phyloP scores from a whole-genome alignment of 2,329 filamentous ascomycete species.

The Colletotrichum magnum region DNA sequence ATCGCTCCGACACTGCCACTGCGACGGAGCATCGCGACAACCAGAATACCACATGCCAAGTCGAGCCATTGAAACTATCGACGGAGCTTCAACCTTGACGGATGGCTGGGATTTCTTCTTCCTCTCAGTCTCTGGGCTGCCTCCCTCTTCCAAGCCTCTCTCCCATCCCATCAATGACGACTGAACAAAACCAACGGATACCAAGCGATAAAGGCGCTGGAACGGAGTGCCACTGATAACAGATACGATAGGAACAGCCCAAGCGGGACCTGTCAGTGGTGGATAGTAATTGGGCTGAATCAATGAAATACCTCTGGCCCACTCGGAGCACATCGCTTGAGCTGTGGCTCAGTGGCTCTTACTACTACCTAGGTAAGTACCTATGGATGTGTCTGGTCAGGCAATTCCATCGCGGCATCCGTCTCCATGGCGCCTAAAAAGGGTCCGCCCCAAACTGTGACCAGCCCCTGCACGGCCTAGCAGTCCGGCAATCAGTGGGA shows the following conservation, averaged over 20 bases:
- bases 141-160: background rate
- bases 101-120: constrained; percentile 17
- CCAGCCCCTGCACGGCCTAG: constrained; percentile 33
- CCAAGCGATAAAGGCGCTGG: background rate
- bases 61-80: constrained; percentile 31
- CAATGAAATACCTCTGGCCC: constrained; percentile 40
- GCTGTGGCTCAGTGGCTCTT: constrained; percentile 16
- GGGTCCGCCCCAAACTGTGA: background rate
- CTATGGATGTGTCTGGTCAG: constrained; percentile 15
- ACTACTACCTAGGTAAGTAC: no score
- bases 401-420: constrained; percentile 16
- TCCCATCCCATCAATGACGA: background rate
- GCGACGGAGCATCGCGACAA: constrained; percentile 7
- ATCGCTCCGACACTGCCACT: constrained; percentile 26
- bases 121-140: constrained; percentile 4
- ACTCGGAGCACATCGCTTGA: constrained; percentile 36
- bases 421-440: background rate
- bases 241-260: constrained; percentile 13
- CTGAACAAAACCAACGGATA: constrained; percentile 4
- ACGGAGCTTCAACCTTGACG: constrained; percentile 10
- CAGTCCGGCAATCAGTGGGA: constrained; percentile 36
- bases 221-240: constrained; percentile 34
- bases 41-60: constrained; percentile 30
- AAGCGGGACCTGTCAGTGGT: constrained; percentile 32
- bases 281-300: constrained; percentile 42